A percentile compares a stretch with the other conserved stretches of the same genome.
These are phyloP conservation scores for Rhynchosporium graminicola DNA, from an alignment of 2,329 filamentous ascomycete genomes.

Conservation along the genomic window DNA sequence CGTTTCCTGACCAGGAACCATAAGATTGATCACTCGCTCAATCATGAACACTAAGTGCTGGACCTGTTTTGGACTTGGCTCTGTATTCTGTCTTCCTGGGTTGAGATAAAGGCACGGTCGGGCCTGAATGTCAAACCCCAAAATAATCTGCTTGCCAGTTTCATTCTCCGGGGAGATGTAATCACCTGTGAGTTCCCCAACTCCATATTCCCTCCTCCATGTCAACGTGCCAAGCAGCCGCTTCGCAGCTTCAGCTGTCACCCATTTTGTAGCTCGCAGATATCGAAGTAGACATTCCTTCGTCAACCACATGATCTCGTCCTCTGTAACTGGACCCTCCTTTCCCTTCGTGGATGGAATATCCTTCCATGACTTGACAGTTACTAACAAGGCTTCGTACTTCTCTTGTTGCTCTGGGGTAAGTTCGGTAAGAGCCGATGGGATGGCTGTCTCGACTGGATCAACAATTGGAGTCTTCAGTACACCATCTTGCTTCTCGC, in stretches of 20 bases:
- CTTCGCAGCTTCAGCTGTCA: conserved; percentile 70
- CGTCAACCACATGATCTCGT: conserved; percentile 87
- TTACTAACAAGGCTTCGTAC: conserved; percentile 74
- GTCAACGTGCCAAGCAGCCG: conserved; percentile 78
- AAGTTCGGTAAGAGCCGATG: conserved; percentile 58
- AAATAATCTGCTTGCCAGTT: conserved; percentile 89
- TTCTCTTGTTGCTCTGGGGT: conserved; percentile 78
- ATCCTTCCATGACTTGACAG: conserved; percentile 70
- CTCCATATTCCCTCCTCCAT: conserved; percentile 90
- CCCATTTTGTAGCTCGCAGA: conserved; percentile 91
- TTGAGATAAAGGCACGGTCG: conserved; percentile 91
- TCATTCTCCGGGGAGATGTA: conserved; percentile 93
- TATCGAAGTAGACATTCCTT: conserved; percentile 91
- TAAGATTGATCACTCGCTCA: conserved; percentile 83
- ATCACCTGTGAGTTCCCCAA: conserved; percentile 73
- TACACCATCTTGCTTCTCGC: conserved; percentile 41
- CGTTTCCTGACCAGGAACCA: conserved; percentile 84
- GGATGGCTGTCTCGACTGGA: conserved; percentile 29
- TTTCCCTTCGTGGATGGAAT: conserved; percentile 62
- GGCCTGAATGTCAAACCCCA: conserved; percentile 83
- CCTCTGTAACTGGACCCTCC: conserved; percentile 68
- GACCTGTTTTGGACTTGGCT: conserved; percentile 80
- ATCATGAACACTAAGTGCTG: conserved; percentile 96
- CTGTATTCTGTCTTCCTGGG: conserved; percentile 90
- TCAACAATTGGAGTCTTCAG: conserved; percentile 44